Percentiles rank a stretch among this genome's conserved stretches.
These are phyloP conservation scores for Sherardia arvensis DNA, from an alignment of 257 asterid genomes.

Conservation along the genomic window DNA sequence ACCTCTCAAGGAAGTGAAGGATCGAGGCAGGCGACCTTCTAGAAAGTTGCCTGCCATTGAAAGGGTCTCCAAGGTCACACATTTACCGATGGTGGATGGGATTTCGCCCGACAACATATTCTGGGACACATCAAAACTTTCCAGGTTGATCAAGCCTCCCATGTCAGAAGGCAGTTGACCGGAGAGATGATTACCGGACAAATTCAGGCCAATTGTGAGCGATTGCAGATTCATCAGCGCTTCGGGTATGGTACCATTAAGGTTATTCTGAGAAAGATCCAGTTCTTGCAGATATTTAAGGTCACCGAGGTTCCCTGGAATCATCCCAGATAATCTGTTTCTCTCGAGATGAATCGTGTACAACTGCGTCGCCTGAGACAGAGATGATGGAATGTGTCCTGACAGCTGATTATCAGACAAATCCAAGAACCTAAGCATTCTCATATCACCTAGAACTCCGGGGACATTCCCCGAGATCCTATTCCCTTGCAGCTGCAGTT, in stretches of 20 bases:
- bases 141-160: conserved; percentile 13
- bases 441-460: conserved; percentile 2
- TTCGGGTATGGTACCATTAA: conserved; percentile 12
- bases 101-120: conserved; percentile 21
- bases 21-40: conserved; percentile 13
- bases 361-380: conserved; percentile 9
- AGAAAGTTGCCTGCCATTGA: conserved; percentile 9
- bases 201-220: conserved; percentile 10
- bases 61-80: conserved; percentile 11
- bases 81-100: conserved; percentile 17
- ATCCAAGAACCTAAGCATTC: conserved; percentile 8
- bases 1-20: conserved; percentile 15
- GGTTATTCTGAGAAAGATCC: conserved; percentile 15
- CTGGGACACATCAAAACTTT: conserved; percentile 12
- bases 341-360: conserved; percentile 1
- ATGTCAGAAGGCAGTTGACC: conserved; percentile 16
- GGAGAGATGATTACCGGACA: conserved; percentile 8
- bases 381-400: conserved; percentile 11
- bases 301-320: conserved; percentile 13
- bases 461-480: conserved; percentile 12
- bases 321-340: conserved; percentile 8
- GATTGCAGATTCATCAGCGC: conserved; percentile 9
- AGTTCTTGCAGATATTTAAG: conserved; percentile 6
- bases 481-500: conserved; percentile 5
- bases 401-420: conserved; percentile 10